phyloP scores from a whole-genome alignment of 2,329 filamentous ascomycete species.

The Talaromyces islandicus region DNA sequence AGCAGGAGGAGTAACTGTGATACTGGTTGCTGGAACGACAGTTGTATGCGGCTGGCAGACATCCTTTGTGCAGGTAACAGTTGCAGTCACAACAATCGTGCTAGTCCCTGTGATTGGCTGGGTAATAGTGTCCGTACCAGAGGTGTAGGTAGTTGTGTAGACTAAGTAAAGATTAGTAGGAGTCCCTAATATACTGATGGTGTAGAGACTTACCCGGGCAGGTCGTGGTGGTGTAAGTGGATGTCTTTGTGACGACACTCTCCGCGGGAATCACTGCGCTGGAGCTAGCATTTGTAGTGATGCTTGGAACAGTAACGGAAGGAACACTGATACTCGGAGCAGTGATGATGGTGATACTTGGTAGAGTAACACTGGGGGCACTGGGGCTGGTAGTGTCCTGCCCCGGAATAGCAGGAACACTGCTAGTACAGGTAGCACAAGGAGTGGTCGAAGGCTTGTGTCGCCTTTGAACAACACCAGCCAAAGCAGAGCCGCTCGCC shows the following conservation, averaged over 20 bases:
- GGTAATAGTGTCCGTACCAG: conserved; percentile 7
- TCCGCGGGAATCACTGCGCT: not conserved
- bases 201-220: conserved; percentile 6
- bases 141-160: conserved; percentile 5
- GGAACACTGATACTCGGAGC: not conserved
- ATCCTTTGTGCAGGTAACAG: conserved; percentile 12
- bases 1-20: not conserved
- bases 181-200: not conserved
- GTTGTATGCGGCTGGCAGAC: conserved; percentile 6
- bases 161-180: not conserved
- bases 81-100: conserved; percentile 8
- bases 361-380: not conserved
- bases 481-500: conserved; percentile 9
- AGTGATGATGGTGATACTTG: not conserved
- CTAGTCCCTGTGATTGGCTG: conserved; percentile 1
- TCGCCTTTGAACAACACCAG: not conserved
- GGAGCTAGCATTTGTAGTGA: not conserved
- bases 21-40: not conserved
- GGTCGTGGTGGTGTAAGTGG: conserved; percentile 11
- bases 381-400: not conserved
- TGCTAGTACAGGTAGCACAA: not conserved
- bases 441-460: conserved; percentile 1
- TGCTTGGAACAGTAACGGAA: not conserved
- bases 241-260: conserved; percentile 8
- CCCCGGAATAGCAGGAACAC: not conserved